A percentile compares a stretch with the other conserved stretches of the same genome.
Evolutionary conservation across 2,329 filamentous ascomycete species (phyloP).

Genomic region (Fusarium nygamai): DNA sequence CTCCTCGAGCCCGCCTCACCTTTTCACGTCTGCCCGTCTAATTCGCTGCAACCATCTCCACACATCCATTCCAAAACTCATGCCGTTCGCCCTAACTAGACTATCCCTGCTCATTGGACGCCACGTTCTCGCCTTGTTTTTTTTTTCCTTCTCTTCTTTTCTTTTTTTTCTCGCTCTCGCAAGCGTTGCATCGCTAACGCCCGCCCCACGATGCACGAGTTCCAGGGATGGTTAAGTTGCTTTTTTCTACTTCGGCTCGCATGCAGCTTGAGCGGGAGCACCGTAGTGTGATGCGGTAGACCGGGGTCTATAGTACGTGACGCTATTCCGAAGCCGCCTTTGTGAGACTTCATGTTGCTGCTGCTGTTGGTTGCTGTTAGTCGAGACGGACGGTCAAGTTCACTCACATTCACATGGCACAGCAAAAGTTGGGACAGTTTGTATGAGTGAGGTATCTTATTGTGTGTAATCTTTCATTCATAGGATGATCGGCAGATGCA

Average conservation of each 20-base stretch:
- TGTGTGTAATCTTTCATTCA: slow-evolving; percentile 30
- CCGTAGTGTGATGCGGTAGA: neutral
- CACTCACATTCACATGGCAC: neutral
- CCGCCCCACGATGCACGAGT: slow-evolving; percentile 20
- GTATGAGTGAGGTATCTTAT: slow-evolving; percentile 32
- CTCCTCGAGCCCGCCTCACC: slow-evolving; percentile 34
- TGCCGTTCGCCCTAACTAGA: slow-evolving; percentile 42
- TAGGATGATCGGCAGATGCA: slow-evolving; percentile 35
- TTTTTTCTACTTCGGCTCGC: slow-evolving; percentile 11
- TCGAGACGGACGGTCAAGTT: neutral
- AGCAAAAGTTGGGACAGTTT: too few species aligned
- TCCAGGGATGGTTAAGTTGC: slow-evolving; percentile 14
- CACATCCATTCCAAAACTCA: slow-evolving; percentile 27
- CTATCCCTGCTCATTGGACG: slow-evolving; percentile 33
- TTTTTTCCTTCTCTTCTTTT: slow-evolving; percentile 14
- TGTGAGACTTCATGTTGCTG: neutral
- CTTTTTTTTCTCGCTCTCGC: neutral
- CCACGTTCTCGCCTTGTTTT: slow-evolving; percentile 36
- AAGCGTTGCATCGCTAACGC: slow-evolving; percentile 24
- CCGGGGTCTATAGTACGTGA: neutral
- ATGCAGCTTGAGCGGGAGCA: slow-evolving; percentile 7
- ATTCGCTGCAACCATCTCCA: slow-evolving; percentile 27
- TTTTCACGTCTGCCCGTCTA: slow-evolving; percentile 1
- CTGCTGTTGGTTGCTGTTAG: neutral
- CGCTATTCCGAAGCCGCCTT: neutral